Base-by-base conservation (phyloP, 2,329 filamentous ascomycete species). In the Colletotrichum viniferum region DNA sequence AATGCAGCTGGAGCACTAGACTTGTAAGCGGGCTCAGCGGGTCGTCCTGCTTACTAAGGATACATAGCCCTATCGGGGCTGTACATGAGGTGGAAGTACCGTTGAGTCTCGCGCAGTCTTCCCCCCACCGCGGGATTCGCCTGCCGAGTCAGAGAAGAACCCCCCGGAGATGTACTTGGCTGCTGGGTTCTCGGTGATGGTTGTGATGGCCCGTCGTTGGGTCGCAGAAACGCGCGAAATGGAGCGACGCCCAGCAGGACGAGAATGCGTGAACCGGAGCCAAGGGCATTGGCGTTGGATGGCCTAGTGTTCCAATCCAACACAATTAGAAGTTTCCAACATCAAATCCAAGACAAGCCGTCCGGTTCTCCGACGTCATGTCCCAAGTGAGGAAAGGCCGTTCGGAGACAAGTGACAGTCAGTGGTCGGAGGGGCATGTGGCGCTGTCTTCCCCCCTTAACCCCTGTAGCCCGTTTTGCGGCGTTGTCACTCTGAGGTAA, bases 281-380 rank as follows among this genome's bases (percentile, higher is more conserved):
- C 43, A 48, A 48, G 43, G 43, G 43, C 18, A 48, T 48, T 48
- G 28, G 48, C 28, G 8, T 28, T 67, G n/a, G 63, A 66, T 32
- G 38, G 63, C 26, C 34, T 55, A 21, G 34, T 52, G 55, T 69
- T 62, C 34, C 67, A 52, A 26, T 30, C 24, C 63, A 55, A 61
- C 60, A 72, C 34, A 68, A 48, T 48, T 48, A 21, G 43, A 48
- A 48, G 43, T 48, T 48, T 48, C 43, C 26, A 61, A 60, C 28
- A 61, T 14, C 38, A 58, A 62, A 63, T 63, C 12, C 73, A 67
- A 72, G 56, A 68, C 69, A 74, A 66, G 62, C 52, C 69, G 21
- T 43, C 62, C 62, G 62, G 32, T 34, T 38, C 38, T 72, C n/a
- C 73, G 62, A 75, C 73, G 73, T 75, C 73, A 75, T 75, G 34